phyloP scores from a whole-genome alignment of 2,329 filamentous ascomycete species.

The Albophoma yamanashiensis region DNA sequence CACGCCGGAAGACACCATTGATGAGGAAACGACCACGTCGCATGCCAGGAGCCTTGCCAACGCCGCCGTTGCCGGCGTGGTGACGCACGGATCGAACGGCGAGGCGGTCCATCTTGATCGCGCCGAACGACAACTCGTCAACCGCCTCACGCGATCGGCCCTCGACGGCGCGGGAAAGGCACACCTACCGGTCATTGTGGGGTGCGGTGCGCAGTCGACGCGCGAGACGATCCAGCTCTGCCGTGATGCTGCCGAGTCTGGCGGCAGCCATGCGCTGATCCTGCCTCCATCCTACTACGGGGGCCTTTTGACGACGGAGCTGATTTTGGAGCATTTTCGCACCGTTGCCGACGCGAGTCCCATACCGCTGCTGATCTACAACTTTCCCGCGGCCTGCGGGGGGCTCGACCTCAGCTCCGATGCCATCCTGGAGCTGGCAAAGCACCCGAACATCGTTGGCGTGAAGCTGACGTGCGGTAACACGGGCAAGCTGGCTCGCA shows the following conservation, averaged over 20 bases:
- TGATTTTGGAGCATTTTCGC: constrained; percentile 50
- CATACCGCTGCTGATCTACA: constrained; percentile 52
- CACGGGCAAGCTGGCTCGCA: constrained; percentile 45
- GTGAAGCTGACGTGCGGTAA: constrained; percentile 56
- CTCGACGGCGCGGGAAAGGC: constrained; percentile 45
- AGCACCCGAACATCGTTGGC: constrained; percentile 48
- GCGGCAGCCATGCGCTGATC: constrained; percentile 57
- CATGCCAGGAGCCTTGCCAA: constrained; percentile 49
- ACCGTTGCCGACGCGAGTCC: constrained; percentile 47
- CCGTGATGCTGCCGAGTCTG: constrained; percentile 50
- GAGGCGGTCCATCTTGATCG: constrained; percentile 61
- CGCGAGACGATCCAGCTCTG: constrained; percentile 57
- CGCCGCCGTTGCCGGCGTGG: constrained; percentile 54
- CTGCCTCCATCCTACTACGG: constrained; percentile 62
- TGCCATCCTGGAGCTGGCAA: constrained; percentile 38
- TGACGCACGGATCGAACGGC: constrained; percentile 63
- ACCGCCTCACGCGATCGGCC: constrained; percentile 48
- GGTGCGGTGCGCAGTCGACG: constrained; percentile 57
- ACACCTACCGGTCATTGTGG: constrained; percentile 54
- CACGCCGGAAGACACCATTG: constrained; percentile 40
- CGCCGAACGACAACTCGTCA: constrained; percentile 53
- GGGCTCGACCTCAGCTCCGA: constrained; percentile 50
- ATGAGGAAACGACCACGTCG: constrained; percentile 36
- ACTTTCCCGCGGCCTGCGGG: constrained; percentile 47
- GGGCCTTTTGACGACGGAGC: constrained; percentile 43